A percentile compares a stretch with the other conserved stretches of the same genome.
Evolutionary conservation across 23 red algal species (phyloP).

Genomic region (Gracilaria domingensis): DNA sequence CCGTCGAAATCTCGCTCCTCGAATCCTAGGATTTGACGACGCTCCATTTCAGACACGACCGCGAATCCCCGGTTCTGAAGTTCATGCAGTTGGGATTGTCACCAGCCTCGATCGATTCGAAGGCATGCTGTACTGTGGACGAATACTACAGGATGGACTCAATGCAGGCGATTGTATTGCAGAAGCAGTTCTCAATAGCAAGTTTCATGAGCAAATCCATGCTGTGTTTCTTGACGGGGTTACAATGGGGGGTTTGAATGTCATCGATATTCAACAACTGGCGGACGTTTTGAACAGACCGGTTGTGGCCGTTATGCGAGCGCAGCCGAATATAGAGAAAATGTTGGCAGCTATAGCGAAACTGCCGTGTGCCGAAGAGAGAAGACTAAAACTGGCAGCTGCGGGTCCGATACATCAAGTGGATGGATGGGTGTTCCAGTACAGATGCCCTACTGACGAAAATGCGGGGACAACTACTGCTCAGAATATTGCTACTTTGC

Average conservation of each 20-base stretch:
- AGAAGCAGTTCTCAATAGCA: constrained; percentile 41
- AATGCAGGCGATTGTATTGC: constrained; percentile 40
- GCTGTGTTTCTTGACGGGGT: constrained; percentile 59
- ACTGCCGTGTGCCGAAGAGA: constrained; percentile 41
- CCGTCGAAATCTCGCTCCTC: constrained; percentile 47
- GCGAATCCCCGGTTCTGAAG: constrained; percentile 44
- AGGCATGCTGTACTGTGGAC: constrained; percentile 53
- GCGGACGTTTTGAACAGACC: constrained; percentile 36
- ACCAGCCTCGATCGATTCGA: constrained; percentile 62
- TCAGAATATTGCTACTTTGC: constrained; percentile 32
- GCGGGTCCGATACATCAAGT: constrained; percentile 62
- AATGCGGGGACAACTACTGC: not conserved
- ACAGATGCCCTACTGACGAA: constrained; percentile 32
- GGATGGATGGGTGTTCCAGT: constrained; percentile 55
- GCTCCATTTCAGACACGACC: constrained; percentile 48
- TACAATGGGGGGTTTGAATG: constrained; percentile 62
- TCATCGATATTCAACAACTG: constrained; percentile 58
- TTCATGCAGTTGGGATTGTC: constrained; percentile 52
- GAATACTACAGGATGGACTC: constrained; percentile 51
- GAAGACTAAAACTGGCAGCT: constrained; percentile 28
- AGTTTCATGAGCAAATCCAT: constrained; percentile 74
- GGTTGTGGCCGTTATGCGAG: constrained; percentile 59
- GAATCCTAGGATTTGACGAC: constrained; percentile 62
- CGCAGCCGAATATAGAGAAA: constrained; percentile 41
- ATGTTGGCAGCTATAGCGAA: constrained; percentile 58